These are phyloP conservation scores for Blastocystis sp. DNA, from an alignment of 352 stramenopile genomes.

Conservation along the genomic window DNA sequence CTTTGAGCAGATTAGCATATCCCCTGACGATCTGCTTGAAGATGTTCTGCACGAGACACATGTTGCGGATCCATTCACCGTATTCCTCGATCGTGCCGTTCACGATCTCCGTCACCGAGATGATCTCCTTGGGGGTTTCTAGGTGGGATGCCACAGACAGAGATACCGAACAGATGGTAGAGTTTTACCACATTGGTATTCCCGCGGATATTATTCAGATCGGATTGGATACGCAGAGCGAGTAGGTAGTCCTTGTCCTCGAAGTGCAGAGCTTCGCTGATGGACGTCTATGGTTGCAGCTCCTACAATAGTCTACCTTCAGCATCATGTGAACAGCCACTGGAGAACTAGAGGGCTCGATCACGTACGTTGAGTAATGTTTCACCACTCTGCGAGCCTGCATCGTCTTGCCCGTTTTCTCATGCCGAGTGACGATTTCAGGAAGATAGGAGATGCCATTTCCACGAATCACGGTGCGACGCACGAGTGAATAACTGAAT, in stretches of 20 bases:
- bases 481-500: not conserved
- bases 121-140: not conserved
- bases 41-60: not conserved
- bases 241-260: slow-evolving; percentile 37
- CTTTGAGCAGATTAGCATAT: not conserved
- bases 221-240: slow-evolving; percentile 8
- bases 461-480: not conserved
- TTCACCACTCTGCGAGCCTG: not conserved
- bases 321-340: not conserved
- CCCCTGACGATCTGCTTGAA: not conserved
- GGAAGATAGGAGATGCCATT: slow-evolving; percentile 16
- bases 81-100: not conserved
- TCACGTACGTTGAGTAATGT: not conserved
- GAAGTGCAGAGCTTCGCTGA: slow-evolving; percentile 22
- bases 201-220: not conserved
- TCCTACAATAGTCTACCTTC: not conserved
- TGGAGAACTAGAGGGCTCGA: not conserved
- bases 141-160: not conserved
- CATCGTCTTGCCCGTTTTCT: not conserved
- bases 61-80: not conserved
- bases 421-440: not conserved
- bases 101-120: not conserved
- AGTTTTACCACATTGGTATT: slow-evolving; percentile 21
- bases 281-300: not conserved
- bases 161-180: not conserved